A percentile compares a stretch with the other conserved stretches of the same genome.
Evolutionary conservation across 345 rosid genomes (phyloP).

Genomic region (Anastatica hierochuntica): DNA sequence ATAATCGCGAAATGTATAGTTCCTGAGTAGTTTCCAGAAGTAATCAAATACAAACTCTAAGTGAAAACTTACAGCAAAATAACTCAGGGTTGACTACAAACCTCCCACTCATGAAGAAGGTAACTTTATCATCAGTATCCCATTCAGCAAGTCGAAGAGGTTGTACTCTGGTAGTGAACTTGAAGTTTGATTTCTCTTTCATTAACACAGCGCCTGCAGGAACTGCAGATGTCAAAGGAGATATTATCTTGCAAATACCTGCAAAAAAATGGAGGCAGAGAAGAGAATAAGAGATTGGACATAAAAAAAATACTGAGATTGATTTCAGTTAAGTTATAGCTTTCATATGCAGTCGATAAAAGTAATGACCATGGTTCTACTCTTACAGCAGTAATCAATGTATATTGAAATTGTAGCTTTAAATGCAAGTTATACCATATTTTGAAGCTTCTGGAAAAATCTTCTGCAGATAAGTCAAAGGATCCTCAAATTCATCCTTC

Average conservation of each 20-base stretch:
- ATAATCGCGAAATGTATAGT: slow-evolving; percentile 84
- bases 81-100: slow-evolving; percentile 24
- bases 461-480: slow-evolving; percentile 79
- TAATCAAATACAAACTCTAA: slow-evolving; percentile 12
- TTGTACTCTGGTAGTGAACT: slow-evolving; percentile 95
- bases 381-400: neutral
- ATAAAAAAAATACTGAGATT: neutral
- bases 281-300: neutral
- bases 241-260: slow-evolving; percentile 95
- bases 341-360: neutral
- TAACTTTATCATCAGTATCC: slow-evolving; percentile 85
- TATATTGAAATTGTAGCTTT: neutral
- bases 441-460: slow-evolving; percentile 91
- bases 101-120: slow-evolving; percentile 99
- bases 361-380: neutral
- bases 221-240: slow-evolving; percentile 75
- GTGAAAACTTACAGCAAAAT: neutral
- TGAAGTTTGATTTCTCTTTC: slow-evolving; percentile 84
- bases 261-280: slow-evolving; percentile 6
- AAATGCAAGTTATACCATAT: slow-evolving; percentile 45
- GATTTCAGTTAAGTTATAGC: neutral
- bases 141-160: slow-evolving; percentile 98
- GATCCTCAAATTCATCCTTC: slow-evolving; percentile 94
- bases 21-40: slow-evolving; percentile 48
- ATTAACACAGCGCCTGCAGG: slow-evolving; percentile 91